These are phyloP conservation scores for Fusarium sp. DNA, from an alignment of 2,329 filamentous ascomycete genomes.

Conservation along the genomic window DNA sequence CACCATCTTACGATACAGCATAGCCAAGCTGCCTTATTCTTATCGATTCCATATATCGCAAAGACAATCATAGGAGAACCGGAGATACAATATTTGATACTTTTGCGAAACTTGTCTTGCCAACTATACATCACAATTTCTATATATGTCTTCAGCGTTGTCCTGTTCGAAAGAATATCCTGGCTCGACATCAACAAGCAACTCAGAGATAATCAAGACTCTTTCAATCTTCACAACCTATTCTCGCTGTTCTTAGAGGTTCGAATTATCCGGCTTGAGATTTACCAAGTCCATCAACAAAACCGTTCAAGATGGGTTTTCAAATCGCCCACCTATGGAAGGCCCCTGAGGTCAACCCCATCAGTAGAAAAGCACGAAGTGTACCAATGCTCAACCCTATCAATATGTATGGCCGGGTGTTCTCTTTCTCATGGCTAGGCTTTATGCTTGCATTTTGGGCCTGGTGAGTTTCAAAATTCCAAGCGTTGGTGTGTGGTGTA, in stretches of 20 bases:
- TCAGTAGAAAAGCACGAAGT: slow-evolving; percentile 84
- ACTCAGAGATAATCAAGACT: slow-evolving; percentile 12
- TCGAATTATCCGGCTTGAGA: not conserved
- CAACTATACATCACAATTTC: slow-evolving; percentile 18
- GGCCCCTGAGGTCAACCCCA: slow-evolving; percentile 80
- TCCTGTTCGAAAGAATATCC: slow-evolving; percentile 18
- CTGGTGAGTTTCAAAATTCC: slow-evolving; percentile 61
- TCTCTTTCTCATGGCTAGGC: slow-evolving; percentile 89
- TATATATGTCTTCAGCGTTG: slow-evolving; percentile 39
- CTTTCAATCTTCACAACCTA: not conserved
- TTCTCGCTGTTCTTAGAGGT: not conserved
- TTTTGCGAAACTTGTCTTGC: not conserved
- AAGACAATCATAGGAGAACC: slow-evolving; percentile 39
- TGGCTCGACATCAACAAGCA: slow-evolving; percentile 32
- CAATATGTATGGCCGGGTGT: slow-evolving; percentile 85
- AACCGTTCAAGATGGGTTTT: slow-evolving; percentile 45
- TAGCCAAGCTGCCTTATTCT: slow-evolving; percentile 24
- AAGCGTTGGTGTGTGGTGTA: not conserved
- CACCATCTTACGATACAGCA: slow-evolving; percentile 27
- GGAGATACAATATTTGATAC: slow-evolving; percentile 40
- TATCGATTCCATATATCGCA: slow-evolving; percentile 31
- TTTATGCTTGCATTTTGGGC: slow-evolving; percentile 92
- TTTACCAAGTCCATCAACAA: not conserved
- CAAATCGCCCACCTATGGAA: slow-evolving; percentile 49
- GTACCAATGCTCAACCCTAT: slow-evolving; percentile 83